Base-by-base conservation (phyloP, 2,329 filamentous ascomycete species). In the Ophiognomonia clavigignenti-juglandacearum region DNA sequence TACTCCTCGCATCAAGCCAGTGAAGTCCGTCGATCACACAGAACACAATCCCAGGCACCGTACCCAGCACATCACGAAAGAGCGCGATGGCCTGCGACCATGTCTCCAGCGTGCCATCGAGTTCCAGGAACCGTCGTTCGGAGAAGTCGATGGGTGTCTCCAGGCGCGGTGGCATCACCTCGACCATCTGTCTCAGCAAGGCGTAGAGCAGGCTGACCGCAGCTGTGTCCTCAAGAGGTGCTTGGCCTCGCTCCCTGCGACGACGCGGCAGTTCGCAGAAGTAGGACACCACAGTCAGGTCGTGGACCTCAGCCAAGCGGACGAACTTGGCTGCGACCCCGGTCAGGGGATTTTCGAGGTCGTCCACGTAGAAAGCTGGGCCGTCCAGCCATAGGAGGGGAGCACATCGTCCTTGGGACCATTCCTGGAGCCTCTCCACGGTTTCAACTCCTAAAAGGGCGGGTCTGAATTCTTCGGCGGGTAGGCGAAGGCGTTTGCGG, bases 371-470 rank as follows among this genome's bases (percentile, higher is more conserved):
- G 0, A 43, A 4, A 1, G 36, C 13, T 3, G 48, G 43, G 0
- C 52, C 53, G 1, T 56, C 47, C 1, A 57, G 13, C 56, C 56
- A 57, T 4, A 56, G 3, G 0, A 56, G 0, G 0, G 32, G 45
- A 0, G 41, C 20, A 10, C 20, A 7, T 3, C n/a, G 13, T 2
- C 39, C 45, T 23, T 48, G 19, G 6, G 34, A 31, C 45, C 40
- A 48, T 18, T 48, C 40, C 8, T 19, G 37, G 1, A 48, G 13
- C 9, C 20, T 24, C n/a, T 27, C n/a, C 3, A 39, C 13, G 3
- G 19, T 13, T 6, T 34, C 40, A 2, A 22, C 13, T 3, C 10
- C 11, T 13, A 34, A 10, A 8, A 9, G 2, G 2, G 22, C 34
- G 1, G 27, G 19, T 1, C 3, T 6, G 20, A 34, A 29, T 3